Evolutionary conservation across 176 grass and related monocot species (phyloP).

Genomic region (Bolboschoenus planiculmis): DNA sequence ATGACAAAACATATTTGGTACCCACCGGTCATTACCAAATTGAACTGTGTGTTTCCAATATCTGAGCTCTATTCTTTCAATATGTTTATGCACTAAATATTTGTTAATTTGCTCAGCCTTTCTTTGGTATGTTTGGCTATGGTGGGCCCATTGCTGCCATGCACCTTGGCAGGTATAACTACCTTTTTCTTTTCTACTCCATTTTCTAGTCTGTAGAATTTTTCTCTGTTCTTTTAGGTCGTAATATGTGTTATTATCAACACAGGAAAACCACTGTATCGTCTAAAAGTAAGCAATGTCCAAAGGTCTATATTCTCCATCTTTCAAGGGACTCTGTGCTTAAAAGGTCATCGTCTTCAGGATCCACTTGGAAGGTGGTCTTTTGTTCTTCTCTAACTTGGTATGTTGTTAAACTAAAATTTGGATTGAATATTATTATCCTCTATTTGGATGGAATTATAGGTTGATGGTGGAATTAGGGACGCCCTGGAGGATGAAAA

Average conservation of each 20-base stretch:
- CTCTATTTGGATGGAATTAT: constrained; percentile 10
- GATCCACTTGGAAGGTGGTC: constrained; percentile 34
- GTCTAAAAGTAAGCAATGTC: constrained; percentile 42
- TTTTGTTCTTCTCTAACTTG: neutral
- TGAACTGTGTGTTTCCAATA: neutral
- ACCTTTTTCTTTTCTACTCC: neutral
- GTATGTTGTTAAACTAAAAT: neutral
- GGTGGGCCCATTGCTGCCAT: constrained; percentile 45
- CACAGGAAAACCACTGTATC: constrained; percentile 31
- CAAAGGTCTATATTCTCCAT: constrained; percentile 43
- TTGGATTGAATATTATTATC: neutral
- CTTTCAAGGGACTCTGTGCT: constrained; percentile 41
- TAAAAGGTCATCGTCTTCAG: constrained; percentile 1
- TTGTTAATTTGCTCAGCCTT: constrained; percentile 37
- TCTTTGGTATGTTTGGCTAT: constrained; percentile 56
- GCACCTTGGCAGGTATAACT: constrained; percentile 45
- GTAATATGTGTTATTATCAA: neutral
- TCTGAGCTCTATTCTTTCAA: neutral
- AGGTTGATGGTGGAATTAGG: constrained; percentile 44
- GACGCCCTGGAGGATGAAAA: constrained; percentile 38
- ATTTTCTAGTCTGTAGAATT: neutral
- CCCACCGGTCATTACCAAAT: neutral
- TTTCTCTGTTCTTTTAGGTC: neutral
- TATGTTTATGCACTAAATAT: neutral
- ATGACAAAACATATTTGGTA: neutral